Conservation (phyloP, 768 basidiomycete species). For the Termitomyces sp. region DNA sequence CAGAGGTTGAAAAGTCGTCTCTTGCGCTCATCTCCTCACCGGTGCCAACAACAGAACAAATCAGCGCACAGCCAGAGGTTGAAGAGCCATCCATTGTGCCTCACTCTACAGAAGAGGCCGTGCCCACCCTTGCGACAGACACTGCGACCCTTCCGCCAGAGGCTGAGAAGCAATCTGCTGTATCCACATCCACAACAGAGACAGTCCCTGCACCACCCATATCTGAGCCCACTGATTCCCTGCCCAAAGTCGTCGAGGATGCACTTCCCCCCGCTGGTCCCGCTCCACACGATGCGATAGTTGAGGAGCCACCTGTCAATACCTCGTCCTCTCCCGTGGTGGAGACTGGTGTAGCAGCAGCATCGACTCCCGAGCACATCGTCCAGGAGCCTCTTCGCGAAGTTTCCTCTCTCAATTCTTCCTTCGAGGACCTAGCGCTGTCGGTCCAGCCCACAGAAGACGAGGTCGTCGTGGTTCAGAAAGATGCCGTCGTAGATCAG, state of each 20-base stretch:
- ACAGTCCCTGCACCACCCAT: neutral
- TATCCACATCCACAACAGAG: neutral
- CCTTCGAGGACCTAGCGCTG: slow-evolving; percentile 6
- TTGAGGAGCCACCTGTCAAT: neutral
- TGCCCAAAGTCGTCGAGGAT: neutral
- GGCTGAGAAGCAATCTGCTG: neutral
- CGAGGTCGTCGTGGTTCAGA: neutral
- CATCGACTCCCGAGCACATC: neutral
- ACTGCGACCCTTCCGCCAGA: neutral
- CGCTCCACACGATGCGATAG: neutral
- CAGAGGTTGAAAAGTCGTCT: neutral
- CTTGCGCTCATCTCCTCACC: neutral
- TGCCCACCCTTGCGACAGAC: neutral
- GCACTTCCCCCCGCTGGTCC: neutral
- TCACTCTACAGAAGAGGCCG: neutral
- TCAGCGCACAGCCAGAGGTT: neutral
- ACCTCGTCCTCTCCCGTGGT: neutral
- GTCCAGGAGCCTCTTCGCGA: neutral
- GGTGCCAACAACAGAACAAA: neutral
- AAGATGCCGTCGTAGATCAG: neutral
- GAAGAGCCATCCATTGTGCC: neutral
- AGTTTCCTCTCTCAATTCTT: slow-evolving; percentile 9
- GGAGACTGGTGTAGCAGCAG: neutral
- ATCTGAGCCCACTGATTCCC: neutral
- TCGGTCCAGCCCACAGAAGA: neutral